Conservation (phyloP, 768 basidiomycete species). For the Hydnomerulius pinastri region DNA sequence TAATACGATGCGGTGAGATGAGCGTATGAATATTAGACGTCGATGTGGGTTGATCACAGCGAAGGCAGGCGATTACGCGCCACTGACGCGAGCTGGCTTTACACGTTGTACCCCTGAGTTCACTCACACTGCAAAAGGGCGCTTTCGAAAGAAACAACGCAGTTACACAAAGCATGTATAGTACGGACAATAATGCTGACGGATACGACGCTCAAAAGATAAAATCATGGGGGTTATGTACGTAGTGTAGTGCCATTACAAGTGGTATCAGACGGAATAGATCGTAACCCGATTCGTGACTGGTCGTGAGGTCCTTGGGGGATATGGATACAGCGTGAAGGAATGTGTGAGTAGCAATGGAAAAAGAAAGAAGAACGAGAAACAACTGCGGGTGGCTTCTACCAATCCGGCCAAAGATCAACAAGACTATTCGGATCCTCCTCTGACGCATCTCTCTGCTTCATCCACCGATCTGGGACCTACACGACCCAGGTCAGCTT, state of each 20-base stretch:
- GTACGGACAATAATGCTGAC: conserved; percentile 34
- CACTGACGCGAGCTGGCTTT: no score
- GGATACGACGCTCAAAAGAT: not conserved
- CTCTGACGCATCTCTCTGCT: conserved; percentile 75
- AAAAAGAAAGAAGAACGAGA: not conserved
- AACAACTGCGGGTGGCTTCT: not conserved
- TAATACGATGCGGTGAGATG: not conserved
- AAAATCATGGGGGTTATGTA: conserved; percentile 14
- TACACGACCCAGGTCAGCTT: conserved; percentile 28
- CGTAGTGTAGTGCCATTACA: conserved; percentile 7
- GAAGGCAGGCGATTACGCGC: not conserved
- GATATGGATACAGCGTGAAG: not conserved
- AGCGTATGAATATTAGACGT: no score
- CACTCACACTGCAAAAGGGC: not conserved
- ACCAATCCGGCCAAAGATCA: conserved; percentile 72
- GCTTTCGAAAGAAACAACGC: not conserved
- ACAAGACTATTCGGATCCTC: conserved; percentile 61
- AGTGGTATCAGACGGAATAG: no score
- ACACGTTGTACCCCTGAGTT: not conserved
- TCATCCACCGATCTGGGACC: conserved; percentile 93
- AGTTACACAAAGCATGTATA: not conserved
- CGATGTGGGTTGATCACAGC: not conserved
- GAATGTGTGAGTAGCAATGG: conserved; percentile 1
- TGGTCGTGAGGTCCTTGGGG: no score
- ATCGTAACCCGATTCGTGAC: not conserved